These are phyloP conservation scores for Gossypium stocksii DNA, from an alignment of 345 rosid species.

Conservation along the genomic window DNA sequence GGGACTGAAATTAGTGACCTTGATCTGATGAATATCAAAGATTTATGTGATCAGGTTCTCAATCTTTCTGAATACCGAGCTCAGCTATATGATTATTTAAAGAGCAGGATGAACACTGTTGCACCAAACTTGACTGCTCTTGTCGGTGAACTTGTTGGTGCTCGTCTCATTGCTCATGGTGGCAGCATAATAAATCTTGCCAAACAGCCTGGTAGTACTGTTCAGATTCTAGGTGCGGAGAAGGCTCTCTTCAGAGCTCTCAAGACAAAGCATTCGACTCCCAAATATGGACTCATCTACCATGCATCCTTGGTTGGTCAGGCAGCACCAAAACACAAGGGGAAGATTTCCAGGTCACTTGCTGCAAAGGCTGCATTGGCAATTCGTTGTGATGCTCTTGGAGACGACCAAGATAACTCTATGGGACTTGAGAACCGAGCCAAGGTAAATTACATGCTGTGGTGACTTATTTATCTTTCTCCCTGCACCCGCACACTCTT, in stretches of 20 bases:
- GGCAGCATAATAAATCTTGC: slow-evolving; percentile 86
- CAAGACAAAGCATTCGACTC: slow-evolving; percentile 73
- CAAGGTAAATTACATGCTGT: slow-evolving; percentile 21
- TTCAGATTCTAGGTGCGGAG: slow-evolving; percentile 95
- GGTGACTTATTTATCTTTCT: neutral
- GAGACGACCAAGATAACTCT: slow-evolving; percentile 65
- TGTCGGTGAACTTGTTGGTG: slow-evolving; percentile 96
- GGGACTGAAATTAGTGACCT: slow-evolving; percentile 36
- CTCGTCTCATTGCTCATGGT: slow-evolving; percentile 89
- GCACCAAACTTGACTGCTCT: slow-evolving; percentile 95
- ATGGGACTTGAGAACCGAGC: slow-evolving; percentile 78
- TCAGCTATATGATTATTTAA: slow-evolving; percentile 77
- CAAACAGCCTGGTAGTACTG: slow-evolving; percentile 88
- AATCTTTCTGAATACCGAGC: slow-evolving; percentile 86
- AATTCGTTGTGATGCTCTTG: slow-evolving; percentile 85
- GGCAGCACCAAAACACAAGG: slow-evolving; percentile 80
- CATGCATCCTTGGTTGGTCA: slow-evolving; percentile 90
- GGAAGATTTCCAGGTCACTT: slow-evolving; percentile 80
- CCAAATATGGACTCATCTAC: slow-evolving; percentile 53
- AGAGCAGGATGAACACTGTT: slow-evolving; percentile 77
- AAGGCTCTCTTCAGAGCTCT: slow-evolving; percentile 91
- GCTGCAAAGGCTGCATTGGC: slow-evolving; percentile 82
- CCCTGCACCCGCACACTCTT: neutral
- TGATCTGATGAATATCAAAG: slow-evolving; percentile 45
- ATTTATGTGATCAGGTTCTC: slow-evolving; percentile 67